Conservation (phyloP, 225 moss, liverwort and hornwort species). For the Polytrichum commune region DNA sequence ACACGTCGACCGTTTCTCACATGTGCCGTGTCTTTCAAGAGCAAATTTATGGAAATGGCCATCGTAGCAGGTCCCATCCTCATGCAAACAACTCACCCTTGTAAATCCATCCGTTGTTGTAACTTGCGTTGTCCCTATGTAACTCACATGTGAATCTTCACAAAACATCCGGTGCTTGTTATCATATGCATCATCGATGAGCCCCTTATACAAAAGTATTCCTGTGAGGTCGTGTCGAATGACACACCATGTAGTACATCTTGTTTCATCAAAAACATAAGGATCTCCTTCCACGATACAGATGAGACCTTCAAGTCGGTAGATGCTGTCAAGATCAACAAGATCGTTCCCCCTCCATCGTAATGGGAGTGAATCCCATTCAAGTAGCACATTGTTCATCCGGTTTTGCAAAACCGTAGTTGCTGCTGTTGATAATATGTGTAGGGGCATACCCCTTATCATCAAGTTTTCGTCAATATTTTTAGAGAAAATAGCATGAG, state of each 20-base stretch:
- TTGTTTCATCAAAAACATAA: background rate
- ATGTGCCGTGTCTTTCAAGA: background rate
- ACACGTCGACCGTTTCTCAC: background rate
- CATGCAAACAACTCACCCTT: background rate
- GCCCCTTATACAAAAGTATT: background rate
- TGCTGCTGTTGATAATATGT: too few relatives aligned
- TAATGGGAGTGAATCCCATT: too few relatives aligned
- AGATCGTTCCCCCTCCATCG: background rate
- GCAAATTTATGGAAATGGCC: constrained; percentile 1
- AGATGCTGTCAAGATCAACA: background rate
- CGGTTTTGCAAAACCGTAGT: too few relatives aligned
- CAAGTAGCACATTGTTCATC: too few relatives aligned
- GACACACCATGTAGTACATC: background rate
- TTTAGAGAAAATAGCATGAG: too few relatives aligned
- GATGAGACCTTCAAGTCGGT: constrained; percentile 1
- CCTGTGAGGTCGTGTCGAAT: background rate
- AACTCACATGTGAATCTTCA: background rate
- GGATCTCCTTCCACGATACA: background rate
- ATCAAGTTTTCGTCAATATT: too few relatives aligned
- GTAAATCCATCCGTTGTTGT: background rate
- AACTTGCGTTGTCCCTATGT: background rate
- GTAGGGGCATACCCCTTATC: too few relatives aligned
- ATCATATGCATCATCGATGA: background rate
- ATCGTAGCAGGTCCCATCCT: background rate
- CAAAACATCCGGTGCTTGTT: background rate